These are phyloP conservation scores for Dillenia suffruticosa DNA, from an alignment of 164 flowering plant genomes.

Conservation along the genomic window DNA sequence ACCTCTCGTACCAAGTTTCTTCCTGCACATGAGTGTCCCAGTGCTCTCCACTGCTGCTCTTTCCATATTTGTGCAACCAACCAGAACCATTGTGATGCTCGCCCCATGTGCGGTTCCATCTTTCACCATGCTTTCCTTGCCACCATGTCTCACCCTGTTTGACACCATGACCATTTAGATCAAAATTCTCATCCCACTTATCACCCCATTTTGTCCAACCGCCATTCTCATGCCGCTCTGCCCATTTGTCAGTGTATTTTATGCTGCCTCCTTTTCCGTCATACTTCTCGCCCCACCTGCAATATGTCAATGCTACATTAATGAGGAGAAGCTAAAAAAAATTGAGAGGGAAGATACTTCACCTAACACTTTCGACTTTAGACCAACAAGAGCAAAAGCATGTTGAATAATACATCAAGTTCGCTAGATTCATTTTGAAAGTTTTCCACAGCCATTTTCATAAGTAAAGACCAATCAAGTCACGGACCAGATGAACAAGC, in stretches of 20 bases:
- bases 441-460: too few relatives aligned
- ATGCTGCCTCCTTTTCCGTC: slow-evolving; percentile 85
- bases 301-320: not conserved
- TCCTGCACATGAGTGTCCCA: slow-evolving; percentile 88
- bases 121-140: slow-evolving; percentile 83
- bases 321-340: too few relatives aligned
- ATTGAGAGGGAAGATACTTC: too few relatives aligned
- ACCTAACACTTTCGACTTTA: too few relatives aligned
- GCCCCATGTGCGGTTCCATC: slow-evolving; percentile 98
- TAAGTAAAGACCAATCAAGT: too few relatives aligned
- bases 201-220: slow-evolving; percentile 98
- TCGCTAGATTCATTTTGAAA: too few relatives aligned
- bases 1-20: slow-evolving; percentile 92
- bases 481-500: too few relatives aligned
- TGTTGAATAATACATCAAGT: too few relatives aligned
- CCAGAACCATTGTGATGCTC: slow-evolving; percentile 94
- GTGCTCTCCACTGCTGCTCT: slow-evolving; percentile 94
- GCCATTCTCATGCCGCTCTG: slow-evolving; percentile 77
- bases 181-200: slow-evolving; percentile 94
- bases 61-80: slow-evolving; percentile 97
- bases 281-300: slow-evolving; percentile 98
- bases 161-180: slow-evolving; percentile 60
- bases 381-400: too few relatives aligned
- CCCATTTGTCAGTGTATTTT: slow-evolving; percentile 99
- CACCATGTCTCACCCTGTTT: slow-evolving; percentile 99